These are phyloP conservation scores for Favolaschia claudopus DNA, from an alignment of 768 basidiomycete genomes.

Conservation along the genomic window DNA sequence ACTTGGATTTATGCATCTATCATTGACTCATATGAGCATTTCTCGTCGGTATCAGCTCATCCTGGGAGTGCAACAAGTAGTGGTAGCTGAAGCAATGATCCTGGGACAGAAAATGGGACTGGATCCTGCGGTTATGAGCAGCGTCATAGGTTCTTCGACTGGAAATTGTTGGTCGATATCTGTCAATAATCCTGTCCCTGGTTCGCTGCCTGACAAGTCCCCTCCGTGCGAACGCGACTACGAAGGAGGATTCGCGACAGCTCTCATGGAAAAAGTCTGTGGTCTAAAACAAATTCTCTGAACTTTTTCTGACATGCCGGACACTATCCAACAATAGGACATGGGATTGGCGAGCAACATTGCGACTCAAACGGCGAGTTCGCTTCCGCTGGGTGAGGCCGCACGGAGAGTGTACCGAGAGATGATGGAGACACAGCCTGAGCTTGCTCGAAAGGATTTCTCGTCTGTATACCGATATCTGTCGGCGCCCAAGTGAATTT, in stretches of 20 bases:
- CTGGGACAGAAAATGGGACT: conserved; percentile 85
- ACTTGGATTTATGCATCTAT: conserved; percentile 21
- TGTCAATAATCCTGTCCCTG: conserved; percentile 88
- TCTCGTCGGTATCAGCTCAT: conserved; percentile 62
- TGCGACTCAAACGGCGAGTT: conserved; percentile 54
- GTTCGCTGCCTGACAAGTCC: conserved; percentile 70
- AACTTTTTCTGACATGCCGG: neutral
- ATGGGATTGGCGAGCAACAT: conserved; percentile 81
- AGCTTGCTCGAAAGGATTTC: conserved; percentile 76
- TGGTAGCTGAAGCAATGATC: conserved; percentile 90
- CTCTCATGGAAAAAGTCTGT: conserved; percentile 81
- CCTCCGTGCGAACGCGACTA: conserved; percentile 87
- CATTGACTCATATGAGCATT: conserved; percentile 23
- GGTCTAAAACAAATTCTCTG: neutral
- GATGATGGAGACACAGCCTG: conserved; percentile 61
- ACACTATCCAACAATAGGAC: conserved; percentile 59
- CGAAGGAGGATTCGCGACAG: conserved; percentile 86
- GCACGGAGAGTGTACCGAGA: conserved; percentile 70
- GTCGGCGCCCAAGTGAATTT: conserved; percentile 23
- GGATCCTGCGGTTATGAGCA: conserved; percentile 76
- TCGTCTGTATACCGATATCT: conserved; percentile 81
- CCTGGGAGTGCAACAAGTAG: conserved; percentile 82
- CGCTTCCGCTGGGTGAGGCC: conserved; percentile 71
- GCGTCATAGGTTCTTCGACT: conserved; percentile 86
- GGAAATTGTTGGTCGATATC: conserved; percentile 86